Conservation (phyloP, 2,329 filamentous ascomycete species). For the Ophiosphaerella herpotricha region DNA sequence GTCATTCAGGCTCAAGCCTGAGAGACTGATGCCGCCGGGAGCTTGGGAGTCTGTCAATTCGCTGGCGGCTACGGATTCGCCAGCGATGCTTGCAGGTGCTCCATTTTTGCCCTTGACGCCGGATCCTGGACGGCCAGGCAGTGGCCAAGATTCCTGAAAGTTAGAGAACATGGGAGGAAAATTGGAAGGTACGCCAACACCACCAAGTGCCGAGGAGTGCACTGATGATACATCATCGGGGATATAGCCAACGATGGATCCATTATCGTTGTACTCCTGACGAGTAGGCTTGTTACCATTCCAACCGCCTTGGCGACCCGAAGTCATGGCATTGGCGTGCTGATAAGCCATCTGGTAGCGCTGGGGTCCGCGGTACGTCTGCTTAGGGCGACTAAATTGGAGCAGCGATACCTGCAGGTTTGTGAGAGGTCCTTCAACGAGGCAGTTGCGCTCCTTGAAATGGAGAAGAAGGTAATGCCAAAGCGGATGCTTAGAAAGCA, state of each 20-base stretch:
- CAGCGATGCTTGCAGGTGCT: slow-evolving; percentile 77
- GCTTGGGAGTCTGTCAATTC: slow-evolving; percentile 84
- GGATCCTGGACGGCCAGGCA: slow-evolving; percentile 71
- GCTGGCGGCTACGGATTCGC: slow-evolving; percentile 89
- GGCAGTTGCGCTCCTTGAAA: slow-evolving; percentile 95
- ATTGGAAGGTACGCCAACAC: slow-evolving; percentile 77
- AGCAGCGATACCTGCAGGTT: slow-evolving; percentile 95
- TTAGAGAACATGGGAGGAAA: slow-evolving; percentile 96
- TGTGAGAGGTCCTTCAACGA: slow-evolving; percentile 92
- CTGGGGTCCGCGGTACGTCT: slow-evolving; percentile 86
- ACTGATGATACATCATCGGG: slow-evolving; percentile 96
- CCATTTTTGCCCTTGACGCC: slow-evolving; percentile 67
- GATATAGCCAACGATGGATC: slow-evolving; percentile 92
- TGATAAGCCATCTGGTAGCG: slow-evolving; percentile 82
- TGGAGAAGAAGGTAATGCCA: slow-evolving; percentile 96
- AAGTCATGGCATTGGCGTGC: slow-evolving; percentile 64
- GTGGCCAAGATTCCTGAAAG: slow-evolving; percentile 89
- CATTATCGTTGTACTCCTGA: slow-evolving; percentile 69
- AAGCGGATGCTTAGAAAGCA: slow-evolving; percentile 93
- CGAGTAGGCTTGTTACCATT: slow-evolving; percentile 56
- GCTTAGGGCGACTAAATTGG: slow-evolving; percentile 93
- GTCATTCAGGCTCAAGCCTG: slow-evolving; percentile 76
- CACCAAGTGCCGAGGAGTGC: slow-evolving; percentile 87
- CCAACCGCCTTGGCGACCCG: slow-evolving; percentile 46
- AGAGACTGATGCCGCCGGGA: slow-evolving; percentile 85